Base-by-base conservation (phyloP, 2,329 filamentous ascomycete genomes). In the Exophiala lecanii-corni region DNA sequence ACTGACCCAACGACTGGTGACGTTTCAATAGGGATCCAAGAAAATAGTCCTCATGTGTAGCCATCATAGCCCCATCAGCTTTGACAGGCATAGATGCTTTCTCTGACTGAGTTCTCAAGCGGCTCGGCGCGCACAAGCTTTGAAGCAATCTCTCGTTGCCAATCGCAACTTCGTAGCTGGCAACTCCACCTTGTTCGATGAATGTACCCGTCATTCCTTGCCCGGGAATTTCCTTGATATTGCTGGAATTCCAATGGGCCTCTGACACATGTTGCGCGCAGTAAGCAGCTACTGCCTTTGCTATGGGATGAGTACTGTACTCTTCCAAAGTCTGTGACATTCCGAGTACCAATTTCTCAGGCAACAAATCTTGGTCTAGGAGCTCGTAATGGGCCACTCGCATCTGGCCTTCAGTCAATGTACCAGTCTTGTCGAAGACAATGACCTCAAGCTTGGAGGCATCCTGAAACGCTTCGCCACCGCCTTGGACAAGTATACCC, bases 381-480 rank as follows among this genome's bases (percentile, higher is more conserved):
- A 69, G 42, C 43, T 69, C 64, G 50, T 76, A 66, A 13, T 78
- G 71, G 4, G 74, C 74, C 1, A 81, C 73, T 33, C 66, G 68
- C 17, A 78, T 70, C 34, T 76, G 73, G n/a, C 73, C 75, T 55
- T 83, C 70, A 0, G 87, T 92, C 45, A 94, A 68, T 0, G 87
- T 94, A 1, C 87, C 87, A 0, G 87, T 94, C 71, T 94, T 92
- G 72, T 94, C 87, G 59, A 94, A 92, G 1, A 92, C 84, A 28
- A 92, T 81, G 39, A 82, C 83, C 60, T 88, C 81, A 33, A 89
- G 73, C 9, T 76, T 78, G 59, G 84, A 89, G 3, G 86, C 86
- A 66, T 88, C 87, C 61, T 91, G 85, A 59, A 92, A 91, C 0
- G 86, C 87, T 59, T 89, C 85, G 23, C 87, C 87, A 16, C 87